phyloP scores from a whole-genome alignment of 352 stramenopile species.

The Pythium guiyangense region DNA sequence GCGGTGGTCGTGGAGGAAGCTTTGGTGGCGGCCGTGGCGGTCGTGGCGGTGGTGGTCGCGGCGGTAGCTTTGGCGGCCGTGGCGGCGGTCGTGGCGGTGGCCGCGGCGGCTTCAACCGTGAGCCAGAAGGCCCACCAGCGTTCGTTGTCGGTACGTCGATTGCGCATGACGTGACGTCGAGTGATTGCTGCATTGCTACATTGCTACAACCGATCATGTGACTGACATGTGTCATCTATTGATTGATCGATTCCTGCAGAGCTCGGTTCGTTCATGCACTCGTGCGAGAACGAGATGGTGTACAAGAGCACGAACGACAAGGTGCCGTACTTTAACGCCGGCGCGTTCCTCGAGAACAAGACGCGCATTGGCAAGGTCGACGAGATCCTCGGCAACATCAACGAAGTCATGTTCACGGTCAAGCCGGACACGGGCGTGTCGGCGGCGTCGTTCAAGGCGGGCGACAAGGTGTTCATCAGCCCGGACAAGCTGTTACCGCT shows the following conservation, averaged over 20 bases:
- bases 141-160: slow-evolving; percentile 58
- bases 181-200: neutral
- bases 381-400: slow-evolving; percentile 97
- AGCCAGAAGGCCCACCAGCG: slow-evolving; percentile 63
- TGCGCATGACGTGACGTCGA: neutral
- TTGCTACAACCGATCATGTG: neutral
- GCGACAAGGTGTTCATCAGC: slow-evolving; percentile 97
- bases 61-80: slow-evolving; percentile 33
- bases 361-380: slow-evolving; percentile 99
- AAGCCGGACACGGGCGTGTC: slow-evolving; percentile 95
- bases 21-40: slow-evolving; percentile 44
- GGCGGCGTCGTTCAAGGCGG: slow-evolving; percentile 93
- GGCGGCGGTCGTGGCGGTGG: slow-evolving; percentile 33
- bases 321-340: slow-evolving; percentile 99
- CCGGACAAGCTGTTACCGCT: slow-evolving; percentile 96
- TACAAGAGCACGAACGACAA: slow-evolving; percentile 95
- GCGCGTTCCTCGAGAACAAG: slow-evolving; percentile 98
- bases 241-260: slow-evolving; percentile 49
- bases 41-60: slow-evolving; percentile 31
- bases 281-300: slow-evolving; percentile 97
- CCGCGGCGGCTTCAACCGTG: slow-evolving; percentile 38
- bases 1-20: slow-evolving; percentile 38
- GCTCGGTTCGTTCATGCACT: slow-evolving; percentile 94
- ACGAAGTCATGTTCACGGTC: slow-evolving; percentile 96
- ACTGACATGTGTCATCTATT: neutral